A percentile compares a stretch with the other conserved stretches of the same genome.
These are phyloP conservation scores for Fonsecaea nubica DNA, from an alignment of 2,329 filamentous ascomycete genomes.

Conservation along the genomic window DNA sequence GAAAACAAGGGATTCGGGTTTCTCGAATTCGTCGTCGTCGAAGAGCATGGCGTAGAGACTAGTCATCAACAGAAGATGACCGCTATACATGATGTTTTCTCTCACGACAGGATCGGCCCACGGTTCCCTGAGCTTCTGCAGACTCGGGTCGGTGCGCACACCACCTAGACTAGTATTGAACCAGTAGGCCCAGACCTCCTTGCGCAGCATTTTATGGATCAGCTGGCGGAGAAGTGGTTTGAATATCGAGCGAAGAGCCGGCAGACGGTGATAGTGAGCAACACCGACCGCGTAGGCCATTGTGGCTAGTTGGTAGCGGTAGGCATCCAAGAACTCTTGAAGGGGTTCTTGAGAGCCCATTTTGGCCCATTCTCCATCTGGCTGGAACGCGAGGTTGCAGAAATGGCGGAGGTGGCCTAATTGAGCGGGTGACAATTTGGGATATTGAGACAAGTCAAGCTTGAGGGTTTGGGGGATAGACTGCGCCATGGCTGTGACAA, in stretches of 20 bases:
- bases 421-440: slow-evolving; percentile 32
- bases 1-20: slow-evolving; percentile 45
- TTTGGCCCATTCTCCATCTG: slow-evolving; percentile 34
- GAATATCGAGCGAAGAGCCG: slow-evolving; percentile 46
- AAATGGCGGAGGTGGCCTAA: slow-evolving; percentile 34
- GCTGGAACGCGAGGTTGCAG: slow-evolving; percentile 32
- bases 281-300: slow-evolving; percentile 50
- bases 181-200: slow-evolving; percentile 55
- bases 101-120: slow-evolving; percentile 51
- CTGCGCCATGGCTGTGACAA: slow-evolving; percentile 8
- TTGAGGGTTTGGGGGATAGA: slow-evolving; percentile 6
- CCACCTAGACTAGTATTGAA: slow-evolving; percentile 49
- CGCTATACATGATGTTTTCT: slow-evolving; percentile 55
- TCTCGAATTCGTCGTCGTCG: slow-evolving; percentile 51
- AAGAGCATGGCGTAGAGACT: slow-evolving; percentile 53
- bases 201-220: slow-evolving; percentile 53
- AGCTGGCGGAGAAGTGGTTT: slow-evolving; percentile 46
- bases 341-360: slow-evolving; percentile 42
- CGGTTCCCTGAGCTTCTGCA: slow-evolving; percentile 50
- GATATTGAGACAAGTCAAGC: slow-evolving; percentile 33
- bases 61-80: slow-evolving; percentile 51
- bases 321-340: slow-evolving; percentile 46
- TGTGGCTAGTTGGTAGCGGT: slow-evolving; percentile 52
- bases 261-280: slow-evolving; percentile 51
- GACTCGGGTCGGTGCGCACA: slow-evolving; percentile 45